Evolutionary conservation across 1,284 basidiomycete genomes (phyloP).

Genomic region (Blastosporella zonata): DNA sequence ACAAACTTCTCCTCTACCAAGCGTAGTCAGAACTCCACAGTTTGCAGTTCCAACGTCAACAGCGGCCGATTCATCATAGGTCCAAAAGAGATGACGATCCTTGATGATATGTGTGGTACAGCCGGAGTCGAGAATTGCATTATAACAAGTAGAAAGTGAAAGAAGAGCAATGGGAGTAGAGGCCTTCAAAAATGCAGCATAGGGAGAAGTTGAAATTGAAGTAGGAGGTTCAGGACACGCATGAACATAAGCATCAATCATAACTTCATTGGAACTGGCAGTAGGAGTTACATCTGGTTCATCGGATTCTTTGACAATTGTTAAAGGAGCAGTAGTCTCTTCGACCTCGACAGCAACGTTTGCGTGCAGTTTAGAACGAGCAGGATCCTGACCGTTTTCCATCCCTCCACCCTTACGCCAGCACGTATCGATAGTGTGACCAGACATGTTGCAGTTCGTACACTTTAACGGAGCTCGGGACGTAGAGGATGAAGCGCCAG

Average conservation of each 20-base stretch:
- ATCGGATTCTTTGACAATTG: background rate
- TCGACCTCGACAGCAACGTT: background rate
- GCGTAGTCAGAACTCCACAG: background rate
- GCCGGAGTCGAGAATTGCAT: constrained; percentile 2
- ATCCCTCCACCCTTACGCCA: background rate
- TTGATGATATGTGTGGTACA: constrained; percentile 16
- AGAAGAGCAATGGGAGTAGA: background rate
- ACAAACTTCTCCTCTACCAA: constrained; percentile 1
- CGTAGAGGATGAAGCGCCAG: background rate
- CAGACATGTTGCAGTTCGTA: background rate
- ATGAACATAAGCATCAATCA: background rate
- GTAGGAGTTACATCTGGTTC: background rate
- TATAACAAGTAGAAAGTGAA: background rate
- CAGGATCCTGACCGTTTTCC: background rate
- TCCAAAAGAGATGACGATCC: constrained; percentile 11
- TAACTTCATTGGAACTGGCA: background rate
- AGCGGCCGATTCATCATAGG: constrained; percentile 5
- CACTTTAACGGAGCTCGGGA: background rate
- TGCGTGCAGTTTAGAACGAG: background rate
- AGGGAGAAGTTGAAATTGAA: background rate
- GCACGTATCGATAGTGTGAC: background rate
- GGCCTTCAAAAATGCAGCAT: background rate
- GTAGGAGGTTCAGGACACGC: background rate
- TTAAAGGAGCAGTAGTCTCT: background rate
- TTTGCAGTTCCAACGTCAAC: constrained; percentile 2